Evolutionary conservation across 2,329 filamentous ascomycete species (phyloP), one percentile per base, ranked within the genome.

Genomic region (Shiraia sp.): DNA sequence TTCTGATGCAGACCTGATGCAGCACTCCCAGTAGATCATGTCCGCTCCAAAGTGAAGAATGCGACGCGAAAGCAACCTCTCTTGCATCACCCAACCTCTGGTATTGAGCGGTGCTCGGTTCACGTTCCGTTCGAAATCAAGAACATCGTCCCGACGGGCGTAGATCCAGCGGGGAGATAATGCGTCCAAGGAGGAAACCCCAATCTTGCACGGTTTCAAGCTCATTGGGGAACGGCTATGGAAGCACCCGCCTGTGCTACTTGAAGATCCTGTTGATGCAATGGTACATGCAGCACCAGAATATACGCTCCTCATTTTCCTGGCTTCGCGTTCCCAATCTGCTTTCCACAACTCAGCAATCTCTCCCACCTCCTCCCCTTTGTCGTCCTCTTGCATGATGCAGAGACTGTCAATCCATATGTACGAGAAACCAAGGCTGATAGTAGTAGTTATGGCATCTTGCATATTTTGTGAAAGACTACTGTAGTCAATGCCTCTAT

Each of bases 401-500:
- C 29, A 32, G n/a, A 32, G 12, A 4, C 13, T 16, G 19, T 32
- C 29, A 10, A 32, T 17, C 29, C 29, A 32, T 12, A 32, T 8
- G 15, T 32, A 32, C 10, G 10, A 16, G 10, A 32, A 16, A 6
- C 13, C 15, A 16, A 32, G 29, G 29, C 29, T 17, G 10, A 4
- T 10, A 13, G 29, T 15, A 15, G 19, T 32, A 10, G 5, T 10
- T 10, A 32, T 23, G 90, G 87, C 42, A 84, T 87, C 55, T n/a
- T n/a, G n/a, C n/a, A n/a, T n/a, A n/a, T n/a, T n/a, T n/a, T n/a
- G n/a, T n/a, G n/a, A n/a, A n/a, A n/a, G n/a, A n/a, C n/a, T n/a
- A n/a, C n/a, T n/a, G n/a, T n/a, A n/a, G n/a, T n/a, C n/a, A n/a
- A n/a, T n/a, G n/a, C n/a, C n/a, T n/a, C n/a, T n/a, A n/a, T n/a